Percentiles rank a stretch among this genome's conserved stretches.
phyloP scores from a whole-genome alignment of 495 filamentous ascomycete genomes.

The Podospora appendiculata region DNA sequence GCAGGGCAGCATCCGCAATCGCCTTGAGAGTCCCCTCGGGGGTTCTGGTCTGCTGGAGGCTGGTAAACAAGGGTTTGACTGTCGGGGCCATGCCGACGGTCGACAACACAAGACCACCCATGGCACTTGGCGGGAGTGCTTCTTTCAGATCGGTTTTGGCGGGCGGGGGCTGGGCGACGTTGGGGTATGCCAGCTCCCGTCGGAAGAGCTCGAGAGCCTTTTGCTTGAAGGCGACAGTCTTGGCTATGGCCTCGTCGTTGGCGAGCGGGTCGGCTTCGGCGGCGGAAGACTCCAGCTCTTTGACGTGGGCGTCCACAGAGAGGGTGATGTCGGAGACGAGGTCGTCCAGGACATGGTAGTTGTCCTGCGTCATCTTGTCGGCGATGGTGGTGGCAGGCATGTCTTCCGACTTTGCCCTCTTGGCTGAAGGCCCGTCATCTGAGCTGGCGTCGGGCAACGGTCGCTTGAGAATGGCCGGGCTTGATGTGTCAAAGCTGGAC shows the following conservation, averaged over 20 bases:
- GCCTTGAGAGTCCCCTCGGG: slow-evolving; percentile 29
- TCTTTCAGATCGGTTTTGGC: slow-evolving; percentile 7
- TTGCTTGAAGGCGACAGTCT: slow-evolving; percentile 32
- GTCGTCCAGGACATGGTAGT: slow-evolving; percentile 37
- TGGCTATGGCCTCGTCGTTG: slow-evolving; percentile 26
- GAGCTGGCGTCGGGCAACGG: slow-evolving; percentile 28
- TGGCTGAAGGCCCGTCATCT: slow-evolving; percentile 34
- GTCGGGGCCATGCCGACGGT: slow-evolving; percentile 63
- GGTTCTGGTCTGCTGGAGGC: slow-evolving; percentile 48
- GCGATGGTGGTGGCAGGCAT: slow-evolving; percentile 33
- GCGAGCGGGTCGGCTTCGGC: slow-evolving; percentile 12
- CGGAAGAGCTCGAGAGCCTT: slow-evolving; percentile 32
- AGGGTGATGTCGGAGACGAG: slow-evolving; percentile 37
- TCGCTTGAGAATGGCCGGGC: slow-evolving; percentile 35
- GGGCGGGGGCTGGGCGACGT: slow-evolving; percentile 10
- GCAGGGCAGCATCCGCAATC: slow-evolving; percentile 57
- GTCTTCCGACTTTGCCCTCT: slow-evolving; percentile 38
- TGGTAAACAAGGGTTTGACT: slow-evolving; percentile 75
- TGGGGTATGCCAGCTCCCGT: slow-evolving; percentile 32
- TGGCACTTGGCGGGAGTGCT: slow-evolving; percentile 9
- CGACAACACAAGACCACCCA: slow-evolving; percentile 56
- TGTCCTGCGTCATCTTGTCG: slow-evolving; percentile 34
- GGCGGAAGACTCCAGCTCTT: slow-evolving; percentile 24
- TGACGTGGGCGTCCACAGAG: slow-evolving; percentile 29
- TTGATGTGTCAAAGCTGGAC: slow-evolving; percentile 32